Percentiles rank a stretch among this genome's conserved stretches.
These are phyloP conservation scores for Neonectria faginata DNA, from an alignment of 2,329 filamentous ascomycete genomes.

Conservation along the genomic window DNA sequence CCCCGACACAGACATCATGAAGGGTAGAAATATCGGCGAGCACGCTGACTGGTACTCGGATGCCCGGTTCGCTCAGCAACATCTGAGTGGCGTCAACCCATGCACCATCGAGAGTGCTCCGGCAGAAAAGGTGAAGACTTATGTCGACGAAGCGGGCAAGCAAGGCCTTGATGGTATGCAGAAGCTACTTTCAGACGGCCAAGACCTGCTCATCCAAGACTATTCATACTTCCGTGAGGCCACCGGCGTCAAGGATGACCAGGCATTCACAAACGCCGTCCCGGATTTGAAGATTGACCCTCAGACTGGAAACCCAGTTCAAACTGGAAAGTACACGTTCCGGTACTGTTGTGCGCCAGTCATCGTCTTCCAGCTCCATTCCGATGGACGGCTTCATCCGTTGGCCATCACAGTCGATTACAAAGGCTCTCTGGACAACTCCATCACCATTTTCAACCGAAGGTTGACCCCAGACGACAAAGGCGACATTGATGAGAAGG, in stretches of 20 bases:
- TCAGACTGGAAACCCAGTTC: not conserved
- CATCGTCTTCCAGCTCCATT: constrained; percentile 32
- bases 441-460: constrained; percentile 33
- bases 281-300: not conserved
- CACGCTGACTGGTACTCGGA: constrained; percentile 35
- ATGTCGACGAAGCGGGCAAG: constrained; percentile 24
- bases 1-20: constrained; percentile 26
- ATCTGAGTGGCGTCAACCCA: constrained; percentile 32
- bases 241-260: constrained; percentile 21
- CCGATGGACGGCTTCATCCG: constrained; percentile 32
- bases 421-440: constrained; percentile 24
- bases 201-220: constrained; percentile 35
- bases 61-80: constrained; percentile 31
- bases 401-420: constrained; percentile 35
- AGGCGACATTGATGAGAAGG: constrained; percentile 22
- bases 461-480: constrained; percentile 28
- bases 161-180: constrained; percentile 31
- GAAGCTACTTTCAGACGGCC: constrained; percentile 8
- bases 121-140: constrained; percentile 17
- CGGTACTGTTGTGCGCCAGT: constrained; percentile 31
- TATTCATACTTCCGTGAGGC: constrained; percentile 36
- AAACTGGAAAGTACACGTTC: not conserved
- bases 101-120: constrained; percentile 23
- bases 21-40: constrained; percentile 31
- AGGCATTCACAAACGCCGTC: constrained; percentile 19